Evolutionary conservation across 2,329 filamentous ascomycete genomes (phyloP), one percentile per base, ranked within the genome.

Genomic region (Periconia digitata): DNA sequence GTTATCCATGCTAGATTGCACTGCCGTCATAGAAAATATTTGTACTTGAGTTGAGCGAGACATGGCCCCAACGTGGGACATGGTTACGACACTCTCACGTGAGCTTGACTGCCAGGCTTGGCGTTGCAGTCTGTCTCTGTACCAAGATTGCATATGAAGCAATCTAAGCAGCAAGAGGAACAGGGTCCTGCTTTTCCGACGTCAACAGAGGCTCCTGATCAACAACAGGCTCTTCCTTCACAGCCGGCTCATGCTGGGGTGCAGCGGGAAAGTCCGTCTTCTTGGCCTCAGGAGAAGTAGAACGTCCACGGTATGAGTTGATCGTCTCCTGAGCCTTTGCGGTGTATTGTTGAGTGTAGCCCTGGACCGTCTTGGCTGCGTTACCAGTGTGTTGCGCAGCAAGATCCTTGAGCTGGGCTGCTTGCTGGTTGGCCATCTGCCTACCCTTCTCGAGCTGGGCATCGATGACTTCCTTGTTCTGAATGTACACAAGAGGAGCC

Each of bases 401-500:
- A 51, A 85, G 69, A 41, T 82, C 79, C 66, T 79, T 79, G 58
- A 85, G 71, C 63, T 86, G 83, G 48, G 72, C 75, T 24, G 83
- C 79, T 67, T 86, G 84, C 60, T 79, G 71, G 65, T 75, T 78
- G 60, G 83, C 73, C 53, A 85, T 69, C 44, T 79, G 67, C 60
- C 78, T 74, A 37, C 76, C 74, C 58, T 82, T 76, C 58, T 77
- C 72, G 43, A 86, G 72, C 58, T 85, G 81, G 47, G 74, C 72
- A 59, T 86, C 83, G 57, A 86, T 85, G 56, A 82, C 62, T 57
- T 85, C 82, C 62, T 81, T 80, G 77, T 86, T 85, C 74, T 77
- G 79, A 63, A 85, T 77, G 74, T 86, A 86, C 66, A 84, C 60
- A 49, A 86, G 75, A 44, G 84, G 84, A 36, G 74, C 78, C 46